These are phyloP conservation scores for Dioszegia crocea DNA, from an alignment of 768 basidiomycete species.

Conservation along the genomic window DNA sequence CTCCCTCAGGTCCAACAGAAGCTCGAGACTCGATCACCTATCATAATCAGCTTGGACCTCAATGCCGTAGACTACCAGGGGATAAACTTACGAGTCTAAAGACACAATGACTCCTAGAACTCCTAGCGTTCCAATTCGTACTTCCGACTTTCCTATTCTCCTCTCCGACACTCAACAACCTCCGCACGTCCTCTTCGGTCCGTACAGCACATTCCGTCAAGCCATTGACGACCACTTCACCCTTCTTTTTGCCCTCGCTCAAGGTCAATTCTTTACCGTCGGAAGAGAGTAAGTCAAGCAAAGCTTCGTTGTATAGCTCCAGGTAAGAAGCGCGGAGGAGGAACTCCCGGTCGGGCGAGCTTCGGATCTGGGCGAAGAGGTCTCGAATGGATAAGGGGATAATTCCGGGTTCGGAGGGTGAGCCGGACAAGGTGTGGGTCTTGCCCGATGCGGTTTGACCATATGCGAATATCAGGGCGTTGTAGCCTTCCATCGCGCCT, in stretches of 20 bases:
- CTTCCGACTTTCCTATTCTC: slow-evolving; percentile 81
- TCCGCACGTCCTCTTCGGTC: slow-evolving; percentile 75
- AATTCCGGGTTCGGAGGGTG: slow-evolving; percentile 74
- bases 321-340: slow-evolving; percentile 93
- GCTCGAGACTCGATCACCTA: slow-evolving; percentile 70
- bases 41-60: background rate
- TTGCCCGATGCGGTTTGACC: slow-evolving; percentile 78
- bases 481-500: slow-evolving; percentile 95
- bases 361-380: slow-evolving; percentile 58
- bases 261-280: slow-evolving; percentile 62
- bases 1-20: slow-evolving; percentile 54
- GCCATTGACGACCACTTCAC: slow-evolving; percentile 56
- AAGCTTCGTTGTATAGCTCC: slow-evolving; percentile 80
- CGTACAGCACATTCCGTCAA: slow-evolving; percentile 92
- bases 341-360: slow-evolving; percentile 75
- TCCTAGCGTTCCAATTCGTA: slow-evolving; percentile 98
- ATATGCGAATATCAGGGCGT: slow-evolving; percentile 85
- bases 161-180: slow-evolving; percentile 80
- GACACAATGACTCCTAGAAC: slow-evolving; percentile 89
- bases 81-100: slow-evolving; percentile 68
- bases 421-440: slow-evolving; percentile 65
- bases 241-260: slow-evolving; percentile 54
- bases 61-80: background rate
- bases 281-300: slow-evolving; percentile 64
- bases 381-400: slow-evolving; percentile 83